A percentile compares a stretch with the other conserved stretches of the same genome.
Evolutionary conservation across 2,329 filamentous ascomycete genomes (phyloP).

Genomic region (Fusarium sp.): DNA sequence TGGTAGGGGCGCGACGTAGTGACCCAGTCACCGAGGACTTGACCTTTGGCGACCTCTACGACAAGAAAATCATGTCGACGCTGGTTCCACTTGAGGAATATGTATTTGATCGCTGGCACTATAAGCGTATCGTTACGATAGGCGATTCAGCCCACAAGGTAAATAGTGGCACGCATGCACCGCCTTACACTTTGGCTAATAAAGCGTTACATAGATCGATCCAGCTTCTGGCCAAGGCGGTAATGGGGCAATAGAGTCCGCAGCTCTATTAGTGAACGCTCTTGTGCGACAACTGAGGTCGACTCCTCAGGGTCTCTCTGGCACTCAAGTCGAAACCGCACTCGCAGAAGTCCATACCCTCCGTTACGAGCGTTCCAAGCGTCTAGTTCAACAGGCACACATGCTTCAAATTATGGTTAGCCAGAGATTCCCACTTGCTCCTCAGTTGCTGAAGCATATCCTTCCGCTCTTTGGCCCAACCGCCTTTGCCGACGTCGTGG

Average conservation of each 20-base stretch:
- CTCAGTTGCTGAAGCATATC: neutral
- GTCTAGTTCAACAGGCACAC: neutral
- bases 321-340: neutral
- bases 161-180: neutral
- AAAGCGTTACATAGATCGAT: neutral
- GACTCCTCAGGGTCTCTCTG: neutral
- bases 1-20: neutral
- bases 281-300: neutral
- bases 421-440: neutral
- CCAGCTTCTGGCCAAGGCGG: neutral
- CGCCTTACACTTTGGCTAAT: neutral
- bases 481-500: neutral
- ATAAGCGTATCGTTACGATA: conserved; percentile 53
- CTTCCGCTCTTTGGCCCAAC: neutral
- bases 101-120: conserved; percentile 54
- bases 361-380: neutral
- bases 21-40: conserved; percentile 5
- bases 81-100: conserved; percentile 53
- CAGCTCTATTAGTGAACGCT: neutral
- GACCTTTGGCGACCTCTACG: conserved; percentile 48
- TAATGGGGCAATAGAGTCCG: neutral
- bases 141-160: conserved; percentile 57
- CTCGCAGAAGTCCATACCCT: neutral
- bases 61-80: conserved; percentile 42
- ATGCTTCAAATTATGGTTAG: neutral